Base-by-base conservation (phyloP, 2,329 filamentous ascomycete species). In the Zelopaecilomyces penicillatus region DNA sequence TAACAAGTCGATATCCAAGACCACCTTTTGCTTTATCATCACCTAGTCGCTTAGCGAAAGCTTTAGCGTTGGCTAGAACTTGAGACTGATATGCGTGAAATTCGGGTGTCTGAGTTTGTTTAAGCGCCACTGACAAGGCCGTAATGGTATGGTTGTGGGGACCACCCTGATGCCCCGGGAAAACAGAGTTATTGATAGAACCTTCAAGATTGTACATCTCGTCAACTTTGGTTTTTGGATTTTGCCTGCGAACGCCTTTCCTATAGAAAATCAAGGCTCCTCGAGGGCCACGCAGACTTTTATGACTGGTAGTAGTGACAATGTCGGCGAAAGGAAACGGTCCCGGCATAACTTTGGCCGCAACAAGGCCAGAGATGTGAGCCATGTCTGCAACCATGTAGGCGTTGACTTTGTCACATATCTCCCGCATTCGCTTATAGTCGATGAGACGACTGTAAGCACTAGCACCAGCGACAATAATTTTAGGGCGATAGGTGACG, bases 91-190 rank as follows among this genome's bases (percentile, higher is more conserved):
- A 98, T 44, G 85, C 76, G 64, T 85, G 86, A 75, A 98, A 98
- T 61, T 95, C 90, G 40, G 84, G 80, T 5, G 82, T 82, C 62
- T 90, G 87, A 3, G 88, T 88, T 69, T 98, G 93, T 71, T 95
- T 94, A 48, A 98, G 76, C 9, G 93, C 93, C 40, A 98, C 93
- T 19, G 93, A 82, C 29, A 98, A 76, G 37, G 93, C 93, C 32
- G 93, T 94, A 65, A 98, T 98, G 56, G 93, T 98, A 74, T 98
- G 93, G 73, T 98, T 98, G 71, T 98, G 93, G 43, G 93, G 93
- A 27, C 93, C 93, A 63, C 93, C 93, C 67, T 98, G 93, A 69
- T 98, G 93, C 45, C 93, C 93, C 11, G 93, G 93, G 75, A 98
- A 98, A 50, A 98, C 93, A 45, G 91, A 95, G 57, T 82, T 80